Base-by-base conservation (phyloP, 179 eudicot genomes). In the Silene coronaria region DNA sequence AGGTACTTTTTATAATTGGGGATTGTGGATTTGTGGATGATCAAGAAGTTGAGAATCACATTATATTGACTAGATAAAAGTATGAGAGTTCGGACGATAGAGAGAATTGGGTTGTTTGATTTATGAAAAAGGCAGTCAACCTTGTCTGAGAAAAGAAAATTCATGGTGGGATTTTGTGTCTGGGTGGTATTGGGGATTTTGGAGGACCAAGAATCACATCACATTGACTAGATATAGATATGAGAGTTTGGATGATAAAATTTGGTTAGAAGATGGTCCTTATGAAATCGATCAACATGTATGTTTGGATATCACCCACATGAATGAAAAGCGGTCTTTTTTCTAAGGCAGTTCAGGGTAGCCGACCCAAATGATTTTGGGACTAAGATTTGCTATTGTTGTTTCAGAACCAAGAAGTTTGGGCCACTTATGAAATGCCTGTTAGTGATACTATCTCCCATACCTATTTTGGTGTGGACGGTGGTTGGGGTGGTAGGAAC, bases 391-490 rank as follows among this genome's bases (percentile, higher is more conserved):
- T 53, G 21, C 7, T 53, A 53, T 13, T 51, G 57, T 53, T 53
- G 58, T 53, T 53, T 53, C 58, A 53, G 58, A 53, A 53, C 58
- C 19, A 53, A 71, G 74, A 82, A 65, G 32, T 82, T 82, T 70
- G 84, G 84, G 48, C 84, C 84, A 57, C 57, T 0, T 58, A 58
- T 82, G 81, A 82, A 82, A 75, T 65, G 70, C 58, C 26, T 71
- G 30, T 32, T 82, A 59, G 76, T 82, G 24, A 26, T 82, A 38
- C 51, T 82, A 8, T 82, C 84, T 23, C 84, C 84, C 4, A 30
- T 82, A 53, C 84, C 84, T 21, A 75, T 82, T 75, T 78, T 78
- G 55, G 22, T 71, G 55, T 82, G 84, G 84, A 82, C 84, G 3
- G 79, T 82, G 32, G 84, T 78, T 45, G 84, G 84, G 12, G 81